Base-by-base conservation (phyloP, 495 filamentous ascomycete species). In the Hypoxylon subgilvum region DNA sequence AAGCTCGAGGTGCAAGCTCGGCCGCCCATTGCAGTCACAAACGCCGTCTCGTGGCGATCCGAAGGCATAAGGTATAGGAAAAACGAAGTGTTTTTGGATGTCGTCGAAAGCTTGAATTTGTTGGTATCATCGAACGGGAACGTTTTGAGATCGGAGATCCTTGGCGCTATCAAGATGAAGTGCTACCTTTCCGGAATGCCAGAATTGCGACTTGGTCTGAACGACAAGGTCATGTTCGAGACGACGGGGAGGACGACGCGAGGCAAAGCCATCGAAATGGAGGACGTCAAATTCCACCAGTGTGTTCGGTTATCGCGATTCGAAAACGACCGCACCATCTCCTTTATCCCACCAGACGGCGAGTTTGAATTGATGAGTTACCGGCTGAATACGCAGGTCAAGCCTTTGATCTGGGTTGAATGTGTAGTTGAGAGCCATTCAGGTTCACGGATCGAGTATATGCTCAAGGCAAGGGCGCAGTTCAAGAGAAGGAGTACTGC, bases 221-320 rank as follows among this genome's bases (percentile, higher is more conserved):
- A 99, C 79, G 95, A 99, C 75, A 99, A 99, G 72, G 95, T 90
- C 65, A 99, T 99, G 95, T 99, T 99, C 69, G 95, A 99, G 77
- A 94, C 91, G 23, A 99, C 95, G 6, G 95, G 95, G 10, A 83
- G 95, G 46, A 92, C 95, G 6, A 96, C 92, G 44, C 77, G 95
- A 69, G 95, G 95, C 42, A 99, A 99, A 74, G 90, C 94, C 8
- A 93, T 99, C 47, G 95, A 99, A 75, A 99, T 99, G 95, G 95
- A 99, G 73, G 95, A 99, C 61, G 95, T 99, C 69, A 99, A 97
- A 69, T 99, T 99, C 75, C 95, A 99, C 76, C 95, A 99, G 71
- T 99, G 95, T 74, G 95, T 99, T 53, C 86, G 95, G 60, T 76
- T 99, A 51, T 92, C 90, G 16, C 82, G 95, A 21, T 99, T 99